Evolutionary conservation across 345 rosid species (phyloP), one percentile per base, ranked within the genome.

Genomic region (Pelargonium nanum): DNA sequence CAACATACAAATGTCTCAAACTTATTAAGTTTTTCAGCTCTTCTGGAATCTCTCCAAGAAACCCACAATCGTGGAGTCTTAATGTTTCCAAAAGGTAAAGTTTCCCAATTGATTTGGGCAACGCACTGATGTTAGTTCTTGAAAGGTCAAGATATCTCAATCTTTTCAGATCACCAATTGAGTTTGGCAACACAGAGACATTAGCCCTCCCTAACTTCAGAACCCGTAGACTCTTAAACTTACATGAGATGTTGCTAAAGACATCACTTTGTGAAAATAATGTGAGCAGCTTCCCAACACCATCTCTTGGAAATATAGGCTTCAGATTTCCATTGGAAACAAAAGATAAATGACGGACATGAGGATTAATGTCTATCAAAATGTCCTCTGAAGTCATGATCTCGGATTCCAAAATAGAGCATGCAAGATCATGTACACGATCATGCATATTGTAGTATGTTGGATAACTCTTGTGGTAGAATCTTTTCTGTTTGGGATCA

Each of bases 371-470:
- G 34, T 2, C 0, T 12, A 0, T 7, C 23, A 0, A 21, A 19
- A 55, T 10, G 20, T 0, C 0, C 44, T 21, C 22, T 12, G 26
- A 5, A 17, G 20, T 25, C 56, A 53, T 34, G 4, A 44, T 55
- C 28, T 68, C 69, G 10, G 24, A 54, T 15, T 57, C 65, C 6
- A 68, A 53, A 13, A 76, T 4, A 12, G 58, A 68, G 3, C 24
- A 24, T 0, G 75, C 75, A 55, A 75, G 73, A 58, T 65, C 70
- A 58, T 65, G 73, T 2, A 71, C 26, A 30, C 67, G 52, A 56
- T 74, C 78, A 45, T 74, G 78, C 72, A 74, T 75, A 48, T 68
- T 71, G 45, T 66, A 62, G n/a, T n/a, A n/a, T n/a, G n/a, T n/a
- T n/a, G n/a, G n/a, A n/a, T n/a, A n/a, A n/a, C n/a, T n/a, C n/a